Evolutionary conservation across 2,329 filamentous ascomycete genomes (phyloP).

Genomic region (Diplocarpon rosae): DNA sequence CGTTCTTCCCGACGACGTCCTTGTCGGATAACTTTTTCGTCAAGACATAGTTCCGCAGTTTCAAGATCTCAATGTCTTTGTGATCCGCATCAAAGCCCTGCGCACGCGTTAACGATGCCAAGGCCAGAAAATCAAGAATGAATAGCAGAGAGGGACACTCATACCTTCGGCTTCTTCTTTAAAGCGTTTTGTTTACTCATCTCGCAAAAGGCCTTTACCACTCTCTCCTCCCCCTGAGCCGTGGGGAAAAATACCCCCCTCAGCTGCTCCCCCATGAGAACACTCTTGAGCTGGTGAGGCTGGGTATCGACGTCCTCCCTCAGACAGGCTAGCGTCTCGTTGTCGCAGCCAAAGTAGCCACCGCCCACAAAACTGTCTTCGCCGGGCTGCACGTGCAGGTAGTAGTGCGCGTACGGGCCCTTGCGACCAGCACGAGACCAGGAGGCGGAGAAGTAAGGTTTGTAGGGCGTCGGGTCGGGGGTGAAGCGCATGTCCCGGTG

Average conservation of each 20-base stretch:
- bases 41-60: slow-evolving; percentile 70
- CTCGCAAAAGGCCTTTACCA: slow-evolving; percentile 57
- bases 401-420: slow-evolving; percentile 80
- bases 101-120: neutral
- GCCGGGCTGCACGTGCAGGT: slow-evolving; percentile 68
- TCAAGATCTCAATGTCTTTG: slow-evolving; percentile 67
- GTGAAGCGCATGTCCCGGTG: slow-evolving; percentile 79
- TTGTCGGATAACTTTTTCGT: slow-evolving; percentile 54
- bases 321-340: slow-evolving; percentile 51
- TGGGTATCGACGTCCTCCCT: slow-evolving; percentile 66
- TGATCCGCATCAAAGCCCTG: slow-evolving; percentile 68
- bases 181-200: slow-evolving; percentile 65
- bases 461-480: slow-evolving; percentile 79
- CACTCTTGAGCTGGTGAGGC: slow-evolving; percentile 56
- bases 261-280: slow-evolving; percentile 51
- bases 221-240: slow-evolving; percentile 39
- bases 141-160: slow-evolving; percentile 27
- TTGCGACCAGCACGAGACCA: slow-evolving; percentile 82
- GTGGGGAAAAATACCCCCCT: slow-evolving; percentile 53
- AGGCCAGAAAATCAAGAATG: slow-evolving; percentile 19
- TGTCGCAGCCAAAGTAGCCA: slow-evolving; percentile 72
- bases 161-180: slow-evolving; percentile 72
- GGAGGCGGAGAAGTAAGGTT: slow-evolving; percentile 70
- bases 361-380: slow-evolving; percentile 56
- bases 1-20: slow-evolving; percentile 49